Base-by-base conservation (phyloP, 768 basidiomycete species). In the Leccinum uliginosum region DNA sequence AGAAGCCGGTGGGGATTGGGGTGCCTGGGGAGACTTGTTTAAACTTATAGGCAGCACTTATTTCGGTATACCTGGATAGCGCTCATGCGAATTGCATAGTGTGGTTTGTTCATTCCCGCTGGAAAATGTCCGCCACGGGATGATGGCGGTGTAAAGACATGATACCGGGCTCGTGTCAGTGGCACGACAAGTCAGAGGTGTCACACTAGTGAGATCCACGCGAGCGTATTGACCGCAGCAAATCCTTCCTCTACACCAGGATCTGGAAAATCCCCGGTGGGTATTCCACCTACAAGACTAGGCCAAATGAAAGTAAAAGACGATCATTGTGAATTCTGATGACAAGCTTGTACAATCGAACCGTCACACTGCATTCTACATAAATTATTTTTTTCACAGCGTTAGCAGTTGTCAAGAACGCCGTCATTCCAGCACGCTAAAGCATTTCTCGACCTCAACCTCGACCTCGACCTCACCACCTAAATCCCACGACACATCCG, bases 81-180 rank as follows among this genome's bases (percentile, higher is more conserved):
- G 23, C 30, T n/a, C 29, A 19, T 53, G 34, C 24, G 4, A 24
- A 34, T 43, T 19, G 23, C 11, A 21, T 7, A 27, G 6, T 23
- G 32, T 21, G 53, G 19, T 1, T n/a, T 17, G 19, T 48, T 57
- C 43, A 58, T 57, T 35, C 47, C 56, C 54, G 32, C 21, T 55
- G n/a, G 55, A 10, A 19, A 34, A 40, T 5, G n/a, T 19, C n/a
- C 21, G 27, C 21, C 15, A 29, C 11, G 10, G 32, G 3, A 15
- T 19, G 24, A 10, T 26, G 24, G 9, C 9, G 4, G 2, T 23
- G 23, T 9, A 21, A 30, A 10, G 30, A 30, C 47, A 32, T 15
- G n/a, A 26, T 17, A 10, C 26, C 11, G 14, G 23, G 12, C 30
- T 30, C 52, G 19, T 38, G 44, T 23, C 21, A 45, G 44, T 12